Conservation (phyloP, 441 rosid species). For the Caryocar brasiliense region DNA sequence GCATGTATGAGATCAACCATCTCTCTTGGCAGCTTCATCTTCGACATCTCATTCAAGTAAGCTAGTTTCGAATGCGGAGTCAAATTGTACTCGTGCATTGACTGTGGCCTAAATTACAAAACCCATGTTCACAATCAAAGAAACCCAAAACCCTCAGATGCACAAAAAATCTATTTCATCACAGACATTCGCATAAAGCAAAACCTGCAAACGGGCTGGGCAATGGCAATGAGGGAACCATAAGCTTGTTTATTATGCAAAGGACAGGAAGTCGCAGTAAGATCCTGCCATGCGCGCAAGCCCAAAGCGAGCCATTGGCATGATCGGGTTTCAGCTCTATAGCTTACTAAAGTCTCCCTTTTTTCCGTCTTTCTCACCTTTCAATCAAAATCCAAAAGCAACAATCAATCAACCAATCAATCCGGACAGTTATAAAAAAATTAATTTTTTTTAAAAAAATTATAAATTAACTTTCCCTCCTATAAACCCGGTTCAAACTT, state of each 20-base stretch:
- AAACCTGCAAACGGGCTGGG: conserved; percentile 98
- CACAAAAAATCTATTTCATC: not conserved
- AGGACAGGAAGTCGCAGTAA: conserved; percentile 79
- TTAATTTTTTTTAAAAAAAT: too few relatives aligned
- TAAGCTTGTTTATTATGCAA: conserved; percentile 89
- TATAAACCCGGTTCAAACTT: too few relatives aligned
- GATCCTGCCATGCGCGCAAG: conserved; percentile 82
- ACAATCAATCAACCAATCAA: conserved; percentile 7
- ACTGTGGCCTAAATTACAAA: conserved; percentile 76
- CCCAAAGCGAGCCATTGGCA: conserved; percentile 76
- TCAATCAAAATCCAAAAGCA: too few relatives aligned
- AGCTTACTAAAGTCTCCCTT: conserved; percentile 60
- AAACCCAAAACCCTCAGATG: not conserved
- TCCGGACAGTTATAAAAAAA: not conserved
- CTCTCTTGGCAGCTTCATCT: conserved; percentile 82
- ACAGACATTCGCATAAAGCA: not conserved
- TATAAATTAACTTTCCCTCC: too few relatives aligned
- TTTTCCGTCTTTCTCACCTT: conserved; percentile 53
- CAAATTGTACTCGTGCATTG: conserved; percentile 88
- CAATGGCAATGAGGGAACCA: conserved; percentile 85
- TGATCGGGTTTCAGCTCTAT: conserved; percentile 78
- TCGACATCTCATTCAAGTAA: conserved; percentile 79
- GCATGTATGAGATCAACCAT: conserved; percentile 71
- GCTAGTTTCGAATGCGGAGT: conserved; percentile 79
- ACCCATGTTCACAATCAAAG: conserved; percentile 1